Evolutionary conservation across 78 protist genomes (phyloP).

Genomic region (Dictyostelium capitatum): DNA sequence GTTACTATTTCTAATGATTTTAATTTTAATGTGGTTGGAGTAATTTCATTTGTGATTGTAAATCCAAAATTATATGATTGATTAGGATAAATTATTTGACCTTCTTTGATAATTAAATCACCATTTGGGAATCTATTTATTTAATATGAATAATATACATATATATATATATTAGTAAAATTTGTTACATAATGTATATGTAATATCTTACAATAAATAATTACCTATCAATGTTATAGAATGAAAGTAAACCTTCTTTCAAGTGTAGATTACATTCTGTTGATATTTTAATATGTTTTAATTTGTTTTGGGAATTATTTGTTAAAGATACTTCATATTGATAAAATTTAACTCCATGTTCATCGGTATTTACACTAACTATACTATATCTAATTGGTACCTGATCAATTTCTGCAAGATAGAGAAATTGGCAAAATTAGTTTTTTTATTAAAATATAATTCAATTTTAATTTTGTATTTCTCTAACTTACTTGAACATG

Average conservation of each 20-base stretch:
- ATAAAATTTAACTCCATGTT: not conserved
- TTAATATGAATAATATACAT: too few species aligned
- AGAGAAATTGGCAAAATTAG: too few species aligned
- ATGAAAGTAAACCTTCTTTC: not conserved
- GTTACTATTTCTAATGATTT: not conserved
- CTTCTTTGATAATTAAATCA: conserved; percentile 6
- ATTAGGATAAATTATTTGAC: conserved; percentile 6
- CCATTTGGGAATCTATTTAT: conserved; percentile 15
- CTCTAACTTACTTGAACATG: not conserved
- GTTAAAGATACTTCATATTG: not conserved
- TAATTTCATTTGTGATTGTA: not conserved
- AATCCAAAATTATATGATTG: not conserved
- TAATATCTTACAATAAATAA: too few species aligned
- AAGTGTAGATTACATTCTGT: not conserved
- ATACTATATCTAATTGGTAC: not conserved
- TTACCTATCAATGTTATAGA: conserved; percentile 20
- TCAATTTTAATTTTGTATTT: not conserved
- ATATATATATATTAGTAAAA: not conserved
- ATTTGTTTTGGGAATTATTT: not conserved
- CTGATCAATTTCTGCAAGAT: not conserved
- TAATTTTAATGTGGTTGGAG: not conserved
- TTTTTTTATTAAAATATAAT: too few species aligned
- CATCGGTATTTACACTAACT: not conserved
- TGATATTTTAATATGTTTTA: not conserved
- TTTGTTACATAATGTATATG: not conserved